phyloP scores from a whole-genome alignment of 345 rosid genomes.

The Lenwebbia sp. region DNA sequence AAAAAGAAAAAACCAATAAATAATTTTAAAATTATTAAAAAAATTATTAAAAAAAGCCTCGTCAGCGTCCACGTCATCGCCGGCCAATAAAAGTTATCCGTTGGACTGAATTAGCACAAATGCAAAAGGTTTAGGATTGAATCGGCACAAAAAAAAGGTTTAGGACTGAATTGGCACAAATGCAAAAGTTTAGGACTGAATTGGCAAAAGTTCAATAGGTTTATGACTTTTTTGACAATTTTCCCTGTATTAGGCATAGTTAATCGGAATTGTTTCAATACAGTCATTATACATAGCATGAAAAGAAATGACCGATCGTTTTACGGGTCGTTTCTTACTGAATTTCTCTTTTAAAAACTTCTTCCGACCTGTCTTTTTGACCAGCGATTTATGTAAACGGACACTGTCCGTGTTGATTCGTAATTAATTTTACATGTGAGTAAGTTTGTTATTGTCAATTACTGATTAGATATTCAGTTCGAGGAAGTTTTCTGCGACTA shows the following conservation, averaged over 20 bases:
- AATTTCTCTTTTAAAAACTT: not conserved
- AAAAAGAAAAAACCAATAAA: too few species aligned
- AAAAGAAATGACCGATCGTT: not conserved
- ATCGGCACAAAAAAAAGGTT: too few species aligned
- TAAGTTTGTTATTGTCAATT: not conserved
- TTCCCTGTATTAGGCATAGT: not conserved
- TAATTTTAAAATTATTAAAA: too few species aligned
- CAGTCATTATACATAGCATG: not conserved
- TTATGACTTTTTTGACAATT: too few species aligned
- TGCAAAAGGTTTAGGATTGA: too few species aligned
- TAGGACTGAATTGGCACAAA: too few species aligned
- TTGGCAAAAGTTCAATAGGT: too few species aligned
- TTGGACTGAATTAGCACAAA: too few species aligned
- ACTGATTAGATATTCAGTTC: not conserved
- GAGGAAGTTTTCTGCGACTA: not conserved
- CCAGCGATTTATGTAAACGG: not conserved
- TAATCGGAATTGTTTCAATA: not conserved
- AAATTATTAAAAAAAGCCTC: too few species aligned
- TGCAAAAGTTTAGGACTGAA: too few species aligned
- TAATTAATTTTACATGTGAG: not conserved
- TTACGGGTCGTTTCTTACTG: not conserved
- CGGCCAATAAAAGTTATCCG: too few species aligned
- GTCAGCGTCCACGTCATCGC: too few species aligned
- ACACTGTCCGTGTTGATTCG: not conserved
- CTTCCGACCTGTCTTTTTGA: not conserved